Base-by-base conservation (phyloP, 768 basidiomycete genomes). In the Rhodotorula kratochvilovae region DNA sequence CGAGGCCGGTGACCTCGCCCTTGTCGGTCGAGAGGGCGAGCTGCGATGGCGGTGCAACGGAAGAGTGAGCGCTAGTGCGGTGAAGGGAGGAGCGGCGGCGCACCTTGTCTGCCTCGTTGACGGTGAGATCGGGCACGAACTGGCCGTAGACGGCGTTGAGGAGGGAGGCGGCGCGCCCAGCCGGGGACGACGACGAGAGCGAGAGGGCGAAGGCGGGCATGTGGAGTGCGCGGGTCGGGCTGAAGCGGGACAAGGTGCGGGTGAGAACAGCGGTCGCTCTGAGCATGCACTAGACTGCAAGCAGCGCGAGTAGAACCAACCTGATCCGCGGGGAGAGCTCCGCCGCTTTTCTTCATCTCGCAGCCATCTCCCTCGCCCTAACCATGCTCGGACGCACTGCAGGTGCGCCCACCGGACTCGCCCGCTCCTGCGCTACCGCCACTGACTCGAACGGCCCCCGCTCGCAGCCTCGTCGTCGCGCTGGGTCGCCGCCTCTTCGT, bases 81-180 rank as follows among this genome's bases (percentile, higher is more conserved):
- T 35, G 55, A 25, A 64, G 61, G 56, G 29, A 42, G 19, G 5
- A 7, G 27, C 13, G 11, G 27, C n/a, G 10, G 21, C 74, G 17
- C 23, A 75, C 74, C 68, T 61, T 53, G 58, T 69, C 68, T 15
- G 58, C 74, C 6, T 63, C 29, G 11, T 39, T 2, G 54, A 72
- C 62, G 39, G 65, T 58, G 13, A 75, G 54, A 23, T 64, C 58
- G 13, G 61, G 68, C 6, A 75, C 59, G 59, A 33, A 61, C 66
- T 72, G 74, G 19, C 71, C 71, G 61, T 75, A 72, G 43, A 72
- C 61, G 46, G 57, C 64, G 53, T 64, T 60, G 74, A 71, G n/a
- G 36, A 75, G 53, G 39, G 42, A 4, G 27, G 54, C 39, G 8
- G 70, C 69, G 17, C 66, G 66, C 1, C 60, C 63, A 11, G 73